Percentiles rank a stretch among this genome's conserved stretches.
These are phyloP conservation scores for Geotrichum candidum DNA, from an alignment of 1,139 yeast species.

Conservation along the genomic window DNA sequence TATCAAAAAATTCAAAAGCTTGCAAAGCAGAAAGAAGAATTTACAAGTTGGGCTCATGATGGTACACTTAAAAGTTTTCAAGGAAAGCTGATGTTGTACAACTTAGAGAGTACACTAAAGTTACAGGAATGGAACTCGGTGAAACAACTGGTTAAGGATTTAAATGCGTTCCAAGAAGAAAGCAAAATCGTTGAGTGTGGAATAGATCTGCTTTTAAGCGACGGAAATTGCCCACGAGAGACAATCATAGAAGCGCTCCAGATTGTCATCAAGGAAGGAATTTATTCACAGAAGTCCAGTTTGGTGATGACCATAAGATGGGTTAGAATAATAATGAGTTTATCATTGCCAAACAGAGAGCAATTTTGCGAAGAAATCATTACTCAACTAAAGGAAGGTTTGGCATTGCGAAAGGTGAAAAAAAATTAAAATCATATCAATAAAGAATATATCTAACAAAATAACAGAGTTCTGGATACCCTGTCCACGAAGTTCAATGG, in stretches of 20 bases:
- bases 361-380: constrained; percentile 14
- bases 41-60: not conserved
- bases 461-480: constrained; percentile 7
- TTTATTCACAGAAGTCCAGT: constrained; percentile 4
- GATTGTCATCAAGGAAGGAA: constrained; percentile 14
- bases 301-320: constrained; percentile 14
- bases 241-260: constrained; percentile 11
- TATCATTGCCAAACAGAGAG: constrained; percentile 16
- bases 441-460: not conserved
- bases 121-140: constrained; percentile 12
- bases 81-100: constrained; percentile 15
- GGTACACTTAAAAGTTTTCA: constrained; percentile 1
- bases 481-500: constrained; percentile 19
- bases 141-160: constrained; percentile 5
- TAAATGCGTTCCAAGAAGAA: not conserved
- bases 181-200: constrained; percentile 6
- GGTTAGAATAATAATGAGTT: constrained; percentile 16
- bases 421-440: not conserved
- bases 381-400: constrained; percentile 14
- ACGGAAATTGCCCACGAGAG: constrained; percentile 10
- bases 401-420: constrained; percentile 14
- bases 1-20: constrained; percentile 9
- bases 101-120: constrained; percentile 16
- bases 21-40: not conserved
- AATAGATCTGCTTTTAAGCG: constrained; percentile 16